A percentile compares a stretch with the other conserved stretches of the same genome.
Evolutionary conservation across 2,329 filamentous ascomycete genomes (phyloP).

Genomic region (Nemania abortiva): DNA sequence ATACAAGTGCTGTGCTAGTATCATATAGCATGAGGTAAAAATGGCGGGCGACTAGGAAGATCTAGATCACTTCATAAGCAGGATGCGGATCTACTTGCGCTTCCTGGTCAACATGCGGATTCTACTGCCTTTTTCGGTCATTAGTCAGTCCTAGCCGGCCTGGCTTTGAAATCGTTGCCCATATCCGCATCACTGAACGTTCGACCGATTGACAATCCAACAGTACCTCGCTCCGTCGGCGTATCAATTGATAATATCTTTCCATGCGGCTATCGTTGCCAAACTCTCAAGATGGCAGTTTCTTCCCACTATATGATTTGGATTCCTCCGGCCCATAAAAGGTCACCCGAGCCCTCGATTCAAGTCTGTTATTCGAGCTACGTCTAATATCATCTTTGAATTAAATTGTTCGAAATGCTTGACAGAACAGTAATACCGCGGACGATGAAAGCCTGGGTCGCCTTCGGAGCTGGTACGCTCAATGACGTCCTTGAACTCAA

Average conservation of each 20-base stretch:
- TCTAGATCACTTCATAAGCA: not conserved
- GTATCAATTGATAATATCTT: not conserved
- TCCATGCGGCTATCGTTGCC: too few species aligned
- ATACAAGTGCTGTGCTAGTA: not conserved
- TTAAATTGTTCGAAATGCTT: constrained; percentile 3
- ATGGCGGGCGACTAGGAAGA: not conserved
- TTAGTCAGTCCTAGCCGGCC: not conserved
- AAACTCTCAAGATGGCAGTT: constrained; percentile 4
- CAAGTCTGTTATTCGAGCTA: not conserved
- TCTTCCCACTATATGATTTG: not conserved
- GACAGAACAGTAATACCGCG: constrained; percentile 30
- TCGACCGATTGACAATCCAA: constrained; percentile 4
- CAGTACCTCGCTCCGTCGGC: not conserved
- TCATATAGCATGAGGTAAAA: not conserved
- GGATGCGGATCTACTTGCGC: constrained; percentile 27
- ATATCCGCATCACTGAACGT: not conserved
- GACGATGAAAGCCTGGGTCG: constrained; percentile 50
- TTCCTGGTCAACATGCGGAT: constrained; percentile 19
- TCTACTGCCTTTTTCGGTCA: constrained; percentile 11
- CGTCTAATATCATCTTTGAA: not conserved
- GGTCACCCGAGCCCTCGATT: not conserved
- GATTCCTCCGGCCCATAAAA: constrained; percentile 20
- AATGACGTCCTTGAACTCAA: constrained; percentile 45
- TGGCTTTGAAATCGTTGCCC: constrained; percentile 27
- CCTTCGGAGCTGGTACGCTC: constrained; percentile 46